Base-by-base conservation (phyloP, 768 basidiomycete species). In the Leccinum subgranulosum region DNA sequence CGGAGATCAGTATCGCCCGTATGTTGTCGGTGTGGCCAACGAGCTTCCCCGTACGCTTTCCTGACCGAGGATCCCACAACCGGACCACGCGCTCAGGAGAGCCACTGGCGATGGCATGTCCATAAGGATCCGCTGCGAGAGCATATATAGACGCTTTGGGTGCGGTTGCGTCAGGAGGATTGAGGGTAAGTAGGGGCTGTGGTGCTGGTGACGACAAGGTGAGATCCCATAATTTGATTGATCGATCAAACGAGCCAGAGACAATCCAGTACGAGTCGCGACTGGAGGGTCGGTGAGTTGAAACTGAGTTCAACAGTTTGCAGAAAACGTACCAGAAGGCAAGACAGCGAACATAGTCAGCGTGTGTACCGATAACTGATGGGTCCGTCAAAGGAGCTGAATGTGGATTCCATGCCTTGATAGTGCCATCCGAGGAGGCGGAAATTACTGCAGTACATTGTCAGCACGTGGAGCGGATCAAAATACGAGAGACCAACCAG, bases 21-120 rank as follows among this genome's bases (percentile, higher is more conserved):
- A 99, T 94, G 64, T 98, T 98, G 72, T 99, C 97, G 0, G 96
- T 96, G 70, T 99, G 96, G 0, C 96, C 96, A 7, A 98, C 92
- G 1, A 98, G 81, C 67, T 97, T 93, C 11, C 87, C 83, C 3
- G 81, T 86, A 46, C 90, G 79, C 66, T 87, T 91, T 9, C 91
- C 91, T 1, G 85, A 81, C 15, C 97, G 81, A 4, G 95, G 93
- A 68, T 99, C 97, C 94, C 94, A 99, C 59, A 97, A 75, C 21
- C 94, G 78, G 25, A 99, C 78, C 2, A 98, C 90, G 23, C 92
- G 81, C 69, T 98, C 96, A 0, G 96, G 96, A 2, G 92, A 90
- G 0, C 96, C 96, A 6, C 91, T 90, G 14, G 88, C 95, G 33
- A 99, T 82, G 5, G 86, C 79, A 21, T 83, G 83, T 1, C 97